Evolutionary conservation across 1,284 basidiomycete species (phyloP), one percentile per base, ranked within the genome.

Genomic region (Austropuccinia psidii): DNA sequence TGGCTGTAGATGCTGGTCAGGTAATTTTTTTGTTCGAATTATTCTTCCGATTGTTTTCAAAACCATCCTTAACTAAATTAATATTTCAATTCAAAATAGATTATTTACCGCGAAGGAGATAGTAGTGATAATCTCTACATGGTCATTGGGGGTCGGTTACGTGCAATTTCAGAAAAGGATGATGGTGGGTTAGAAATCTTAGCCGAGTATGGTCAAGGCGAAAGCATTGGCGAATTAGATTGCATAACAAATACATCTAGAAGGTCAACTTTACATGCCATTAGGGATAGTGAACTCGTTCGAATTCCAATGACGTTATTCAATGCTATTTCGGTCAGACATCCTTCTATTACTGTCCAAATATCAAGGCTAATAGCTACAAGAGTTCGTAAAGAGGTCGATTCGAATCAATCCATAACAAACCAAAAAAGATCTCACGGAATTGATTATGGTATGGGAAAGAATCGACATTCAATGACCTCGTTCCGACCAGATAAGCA

Each of bases 281-380:
- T 99, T 76, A 90, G 95, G 78, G 95, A 99, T 80, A 93, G 93
- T 0, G 96, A 99, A 81, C 84, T 99, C n/a, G 96, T 94, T 54
- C 85, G 93, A 57, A 97, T 99, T 89, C 96, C 95, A 0, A 89
- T 92, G 79, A 97, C 95, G 0, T 84, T 99, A 17, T 99, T 98
- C 84, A 98, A 98, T 80, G 95, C 95, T 0, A 95, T 83, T 67
- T 81, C 81, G 27, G 77, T 76, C 65, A 90, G 92, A 70, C 96
- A 98, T 81, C 95, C 96, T 6, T 88, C 90, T 75, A 94, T 94
- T 6, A 98, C 96, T 33, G 89, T 96, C 41, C 92, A 97, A 86
- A 89, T 99, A 58, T 84, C 97, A 55, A 87, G 90, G 24, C 90
- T 93, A 83, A 98, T 99, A 76, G 96, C 95, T 4, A 89, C 90